Conservation (phyloP, 1,284 basidiomycete species). For the Erythrobasidium hasegawianum region DNA sequence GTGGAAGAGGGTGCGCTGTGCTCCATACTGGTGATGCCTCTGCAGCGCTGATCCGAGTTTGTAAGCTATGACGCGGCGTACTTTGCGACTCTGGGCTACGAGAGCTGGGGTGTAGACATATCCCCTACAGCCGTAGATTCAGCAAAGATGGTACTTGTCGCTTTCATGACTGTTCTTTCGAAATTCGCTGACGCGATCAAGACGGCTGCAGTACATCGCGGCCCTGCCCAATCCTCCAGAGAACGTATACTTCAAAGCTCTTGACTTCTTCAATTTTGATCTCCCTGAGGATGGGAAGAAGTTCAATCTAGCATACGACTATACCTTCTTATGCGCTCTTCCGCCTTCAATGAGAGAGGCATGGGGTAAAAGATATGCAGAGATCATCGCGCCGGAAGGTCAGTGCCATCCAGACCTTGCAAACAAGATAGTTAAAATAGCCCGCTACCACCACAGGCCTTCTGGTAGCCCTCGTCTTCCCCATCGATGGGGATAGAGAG, state of each 20-base stretch:
- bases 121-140: conserved; percentile 38
- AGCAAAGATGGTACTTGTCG: conserved; percentile 24
- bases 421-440: no score
- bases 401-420: background rate
- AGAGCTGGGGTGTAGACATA: conserved; percentile 40
- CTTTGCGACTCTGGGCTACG: conserved; percentile 39
- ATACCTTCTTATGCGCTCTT: conserved; percentile 33
- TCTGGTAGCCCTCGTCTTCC: conserved; percentile 29
- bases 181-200: background rate
- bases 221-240: conserved; percentile 6
- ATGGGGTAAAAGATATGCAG: conserved; percentile 34
- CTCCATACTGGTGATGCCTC: background rate
- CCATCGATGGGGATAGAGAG: conserved; percentile 39
- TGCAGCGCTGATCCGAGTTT: background rate
- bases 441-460: conserved; percentile 6
- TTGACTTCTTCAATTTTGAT: conserved; percentile 40
- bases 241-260: conserved; percentile 28
- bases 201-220: background rate
- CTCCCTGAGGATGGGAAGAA: conserved; percentile 23
- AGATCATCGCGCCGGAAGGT: conserved; percentile 33
- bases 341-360: conserved; percentile 21
- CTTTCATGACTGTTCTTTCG: no score
- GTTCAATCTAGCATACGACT: conserved; percentile 33
- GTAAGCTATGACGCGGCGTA: conserved; percentile 40
- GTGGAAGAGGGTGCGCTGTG: conserved; percentile 17